phyloP scores from a whole-genome alignment of 78 protist genomes.

The Emiliania huxleyi region DNA sequence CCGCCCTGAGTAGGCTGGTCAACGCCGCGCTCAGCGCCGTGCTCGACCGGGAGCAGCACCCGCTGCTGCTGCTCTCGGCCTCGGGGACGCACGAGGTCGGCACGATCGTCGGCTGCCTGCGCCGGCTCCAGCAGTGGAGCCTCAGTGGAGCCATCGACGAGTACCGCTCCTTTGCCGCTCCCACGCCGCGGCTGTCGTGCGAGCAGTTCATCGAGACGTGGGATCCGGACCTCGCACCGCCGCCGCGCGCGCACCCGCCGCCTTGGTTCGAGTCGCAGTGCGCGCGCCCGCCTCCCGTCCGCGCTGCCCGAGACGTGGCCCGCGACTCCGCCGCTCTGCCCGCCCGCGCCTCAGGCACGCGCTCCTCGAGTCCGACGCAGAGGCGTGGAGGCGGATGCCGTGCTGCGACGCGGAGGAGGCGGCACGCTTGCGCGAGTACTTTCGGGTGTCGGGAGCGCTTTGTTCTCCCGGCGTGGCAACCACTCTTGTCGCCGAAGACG shows the following conservation, averaged over 20 bases:
- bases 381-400: not conserved
- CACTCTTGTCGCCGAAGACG: not conserved
- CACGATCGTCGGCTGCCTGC: slow-evolving; percentile 16
- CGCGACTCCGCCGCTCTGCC: too few species aligned
- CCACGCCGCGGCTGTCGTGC: not conserved
- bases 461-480: not conserved
- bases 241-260: not conserved
- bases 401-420: not conserved
- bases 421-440: not conserved
- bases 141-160: slow-evolving; percentile 15
- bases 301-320: too few species aligned
- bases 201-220: slow-evolving; percentile 26
- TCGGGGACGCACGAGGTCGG: slow-evolving; percentile 22
- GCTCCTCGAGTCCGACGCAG: too few species aligned
- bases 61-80: slow-evolving; percentile 27
- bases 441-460: not conserved
- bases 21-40: not conserved
- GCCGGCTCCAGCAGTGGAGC: slow-evolving; percentile 28
- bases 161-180: slow-evolving; percentile 43
- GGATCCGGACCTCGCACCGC: not conserved
- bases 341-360: not conserved
- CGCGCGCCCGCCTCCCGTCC: not conserved
- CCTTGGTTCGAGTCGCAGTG: not conserved
- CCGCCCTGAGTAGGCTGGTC: not conserved
- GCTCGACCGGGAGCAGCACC: not conserved